Conservation (phyloP, 2,329 filamentous ascomycete genomes). For the Lasiodiplodia sp. region DNA sequence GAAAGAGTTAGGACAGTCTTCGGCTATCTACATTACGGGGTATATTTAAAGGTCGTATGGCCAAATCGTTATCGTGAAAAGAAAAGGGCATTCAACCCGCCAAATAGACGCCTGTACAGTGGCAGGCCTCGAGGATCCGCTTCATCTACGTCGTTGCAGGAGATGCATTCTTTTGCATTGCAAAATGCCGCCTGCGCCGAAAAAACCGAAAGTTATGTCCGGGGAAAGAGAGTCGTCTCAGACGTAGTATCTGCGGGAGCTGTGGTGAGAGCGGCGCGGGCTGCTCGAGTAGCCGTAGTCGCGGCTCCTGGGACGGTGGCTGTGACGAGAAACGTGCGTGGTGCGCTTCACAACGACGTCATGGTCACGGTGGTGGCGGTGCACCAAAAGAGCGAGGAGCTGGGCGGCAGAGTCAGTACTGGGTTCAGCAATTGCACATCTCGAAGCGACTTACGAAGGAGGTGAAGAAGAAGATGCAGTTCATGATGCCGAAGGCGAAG, state of each 20-base stretch:
- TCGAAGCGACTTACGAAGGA: conserved; percentile 64
- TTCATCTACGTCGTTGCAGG: not conserved
- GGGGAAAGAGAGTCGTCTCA: not conserved
- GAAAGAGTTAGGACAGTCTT: conserved; percentile 14
- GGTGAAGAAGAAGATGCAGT: conserved; percentile 79
- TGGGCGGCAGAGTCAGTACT: conserved; percentile 35
- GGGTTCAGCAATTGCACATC: not conserved
- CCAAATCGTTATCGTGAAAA: conserved; percentile 23
- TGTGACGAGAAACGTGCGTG: conserved; percentile 53
- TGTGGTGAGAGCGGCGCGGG: conserved; percentile 48
- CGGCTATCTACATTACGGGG: conserved; percentile 24
- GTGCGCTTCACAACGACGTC: conserved; percentile 62
- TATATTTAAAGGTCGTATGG: conserved; percentile 24
- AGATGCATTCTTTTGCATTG: conserved; percentile 11
- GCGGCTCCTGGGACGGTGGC: conserved; percentile 33
- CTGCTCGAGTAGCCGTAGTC: conserved; percentile 39
- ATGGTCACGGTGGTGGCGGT: conserved; percentile 56
- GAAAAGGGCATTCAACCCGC: conserved; percentile 4
- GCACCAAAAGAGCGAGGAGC: conserved; percentile 68
- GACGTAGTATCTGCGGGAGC: conserved; percentile 45
- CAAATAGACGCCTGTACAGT: conserved; percentile 7
- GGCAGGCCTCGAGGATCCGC: not conserved
- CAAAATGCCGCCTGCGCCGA: conserved; percentile 19
- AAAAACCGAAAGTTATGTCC: not conserved
- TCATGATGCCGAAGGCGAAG: conserved; percentile 92